phyloP scores from a whole-genome alignment of 2,329 filamentous ascomycete genomes.

The Zymoseptoria brevis region DNA sequence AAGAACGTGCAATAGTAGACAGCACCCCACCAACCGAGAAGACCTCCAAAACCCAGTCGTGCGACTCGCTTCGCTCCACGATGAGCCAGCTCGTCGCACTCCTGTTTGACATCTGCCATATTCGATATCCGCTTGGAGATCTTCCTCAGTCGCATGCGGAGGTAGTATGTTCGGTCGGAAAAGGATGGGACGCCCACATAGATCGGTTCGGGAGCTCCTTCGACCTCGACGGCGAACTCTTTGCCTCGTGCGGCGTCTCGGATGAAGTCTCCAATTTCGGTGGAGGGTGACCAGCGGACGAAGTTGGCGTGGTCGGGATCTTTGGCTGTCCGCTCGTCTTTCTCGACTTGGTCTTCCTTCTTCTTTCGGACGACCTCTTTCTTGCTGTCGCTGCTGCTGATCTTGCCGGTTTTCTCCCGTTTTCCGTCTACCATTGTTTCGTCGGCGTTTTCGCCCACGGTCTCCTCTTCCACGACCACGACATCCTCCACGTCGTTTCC shows the following conservation, averaged over 20 bases:
- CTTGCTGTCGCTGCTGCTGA: conserved; percentile 24
- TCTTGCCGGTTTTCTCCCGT: conserved; percentile 38
- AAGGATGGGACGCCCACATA: conserved; percentile 78
- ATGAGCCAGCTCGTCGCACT: conserved; percentile 73
- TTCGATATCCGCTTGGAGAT: conserved; percentile 60
- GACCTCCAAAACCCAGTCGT: conserved; percentile 65
- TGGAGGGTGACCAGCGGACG: conserved; percentile 80
- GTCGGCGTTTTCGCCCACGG: conserved; percentile 40
- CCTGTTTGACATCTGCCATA: conserved; percentile 66
- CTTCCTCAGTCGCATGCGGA: conserved; percentile 67
- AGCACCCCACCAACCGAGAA: conserved; percentile 71
- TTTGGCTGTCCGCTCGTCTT: conserved; percentile 20
- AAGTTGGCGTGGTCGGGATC: conserved; percentile 51
- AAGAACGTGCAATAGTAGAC: conserved; percentile 63
- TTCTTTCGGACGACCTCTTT: conserved; percentile 22
- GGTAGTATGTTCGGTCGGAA: conserved; percentile 81
- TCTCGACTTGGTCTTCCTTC: conserved; percentile 36
- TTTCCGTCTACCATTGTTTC: conserved; percentile 46
- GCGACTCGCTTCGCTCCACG: conserved; percentile 70
- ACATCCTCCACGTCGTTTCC: conserved; percentile 22
- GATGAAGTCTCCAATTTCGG: conserved; percentile 91
- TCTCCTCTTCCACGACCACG: conserved; percentile 24
- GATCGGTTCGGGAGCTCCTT: conserved; percentile 61
- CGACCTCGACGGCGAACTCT: conserved; percentile 77
- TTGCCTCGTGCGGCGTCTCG: conserved; percentile 76